Evolutionary conservation across 169 alveolate genomes (phyloP).

Genomic region (Eimeria sp.): DNA sequence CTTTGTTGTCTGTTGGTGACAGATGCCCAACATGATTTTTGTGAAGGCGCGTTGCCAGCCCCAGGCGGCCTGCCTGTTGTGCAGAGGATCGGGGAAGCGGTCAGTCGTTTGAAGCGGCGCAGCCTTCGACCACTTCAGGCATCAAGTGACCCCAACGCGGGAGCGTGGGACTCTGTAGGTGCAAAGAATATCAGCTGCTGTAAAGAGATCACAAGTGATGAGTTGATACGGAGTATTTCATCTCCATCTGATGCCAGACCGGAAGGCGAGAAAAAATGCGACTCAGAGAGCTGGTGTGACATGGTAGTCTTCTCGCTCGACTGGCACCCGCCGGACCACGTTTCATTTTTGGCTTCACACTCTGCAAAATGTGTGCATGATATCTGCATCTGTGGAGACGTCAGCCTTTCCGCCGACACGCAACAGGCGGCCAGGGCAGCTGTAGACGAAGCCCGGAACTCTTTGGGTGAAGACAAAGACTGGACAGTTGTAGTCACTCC

Average conservation of each 20-base stretch:
- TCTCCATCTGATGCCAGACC: not conserved
- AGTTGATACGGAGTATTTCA: not conserved
- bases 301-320: conserved; percentile 53
- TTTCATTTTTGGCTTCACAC: conserved; percentile 72
- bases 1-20: conserved; percentile 52
- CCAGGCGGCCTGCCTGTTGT: conserved; percentile 15
- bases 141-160: not conserved
- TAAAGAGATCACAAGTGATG: not conserved
- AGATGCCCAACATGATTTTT: conserved; percentile 77
- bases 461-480: not conserved
- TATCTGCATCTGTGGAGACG: conserved; percentile 59
- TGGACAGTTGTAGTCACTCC: conserved; percentile 37
- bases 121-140: not conserved
- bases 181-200: not conserved
- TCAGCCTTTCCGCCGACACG: not conserved
- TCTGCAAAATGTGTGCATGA: conserved; percentile 40
- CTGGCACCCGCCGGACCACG: conserved; percentile 80
- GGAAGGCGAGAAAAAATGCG: not conserved
- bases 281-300: conserved; percentile 15
- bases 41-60: conserved; percentile 79
- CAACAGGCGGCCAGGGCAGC: conserved; percentile 32
- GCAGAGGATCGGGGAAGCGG: conserved; percentile 24
- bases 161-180: not conserved
- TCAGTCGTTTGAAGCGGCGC: not conserved
- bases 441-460: not conserved